phyloP scores from a whole-genome alignment of 768 basidiomycete species.

The Mycena vitilis region DNA sequence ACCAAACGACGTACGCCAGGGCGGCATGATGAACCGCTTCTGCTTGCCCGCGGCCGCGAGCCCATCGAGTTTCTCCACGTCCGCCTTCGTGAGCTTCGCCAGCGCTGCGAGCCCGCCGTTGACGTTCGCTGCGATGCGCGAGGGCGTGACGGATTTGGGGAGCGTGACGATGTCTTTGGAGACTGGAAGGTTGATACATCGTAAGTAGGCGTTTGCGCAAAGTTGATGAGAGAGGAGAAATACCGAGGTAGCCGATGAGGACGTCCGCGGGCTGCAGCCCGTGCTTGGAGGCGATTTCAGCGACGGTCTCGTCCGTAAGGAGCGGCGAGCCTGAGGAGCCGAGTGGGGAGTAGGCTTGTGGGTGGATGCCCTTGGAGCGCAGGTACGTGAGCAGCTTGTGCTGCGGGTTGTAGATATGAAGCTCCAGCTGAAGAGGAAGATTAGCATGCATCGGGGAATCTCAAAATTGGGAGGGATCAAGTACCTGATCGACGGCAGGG shows the following conservation, averaged over 20 bases:
- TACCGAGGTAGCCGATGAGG: conserved; percentile 72
- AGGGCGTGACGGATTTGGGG: conserved; percentile 81
- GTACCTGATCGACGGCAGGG: conserved; percentile 80
- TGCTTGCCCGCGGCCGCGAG: conserved; percentile 74
- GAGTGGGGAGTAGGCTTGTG: conserved; percentile 86
- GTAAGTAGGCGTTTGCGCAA: no score
- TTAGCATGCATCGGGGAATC: not conserved
- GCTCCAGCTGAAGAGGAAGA: conserved; percentile 65
- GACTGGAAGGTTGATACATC: conserved; percentile 55
- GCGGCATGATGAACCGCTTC: conserved; percentile 73
- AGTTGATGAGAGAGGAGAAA: conserved; percentile 38
- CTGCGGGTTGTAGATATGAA: conserved; percentile 82
- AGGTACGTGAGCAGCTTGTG: conserved; percentile 74
- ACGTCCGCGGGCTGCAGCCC: conserved; percentile 65
- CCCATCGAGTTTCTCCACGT: conserved; percentile 67
- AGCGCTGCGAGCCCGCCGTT: conserved; percentile 61
- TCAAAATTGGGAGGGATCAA: not conserved
- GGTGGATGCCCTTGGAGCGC: conserved; percentile 71
- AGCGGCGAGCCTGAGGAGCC: conserved; percentile 77
- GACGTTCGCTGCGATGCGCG: conserved; percentile 73
- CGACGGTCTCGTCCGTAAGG: conserved; percentile 69
- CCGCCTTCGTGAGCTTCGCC: conserved; percentile 59
- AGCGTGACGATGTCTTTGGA: conserved; percentile 73
- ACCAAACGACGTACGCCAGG: conserved; percentile 68
- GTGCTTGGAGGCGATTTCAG: conserved; percentile 70